Conservation (phyloP, 2,329 filamentous ascomycete species). For the Calonectria pauciramosa region DNA sequence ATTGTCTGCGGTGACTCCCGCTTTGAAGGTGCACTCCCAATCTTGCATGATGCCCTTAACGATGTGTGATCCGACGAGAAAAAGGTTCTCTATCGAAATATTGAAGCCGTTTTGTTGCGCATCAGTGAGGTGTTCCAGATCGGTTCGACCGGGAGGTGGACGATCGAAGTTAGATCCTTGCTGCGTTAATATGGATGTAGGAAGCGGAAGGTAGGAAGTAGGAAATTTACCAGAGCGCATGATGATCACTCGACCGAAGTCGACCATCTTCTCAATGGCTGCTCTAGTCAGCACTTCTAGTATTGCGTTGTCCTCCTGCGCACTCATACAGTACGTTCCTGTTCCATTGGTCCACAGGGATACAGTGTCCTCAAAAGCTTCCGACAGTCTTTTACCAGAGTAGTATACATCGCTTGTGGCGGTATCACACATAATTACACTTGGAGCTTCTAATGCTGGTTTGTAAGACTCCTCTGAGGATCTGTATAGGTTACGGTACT, state of each 20-base stretch:
- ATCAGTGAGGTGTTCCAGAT: constrained; percentile 71
- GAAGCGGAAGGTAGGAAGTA: background rate
- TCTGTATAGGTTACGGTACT: constrained; percentile 69
- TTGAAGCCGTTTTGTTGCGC: constrained; percentile 74
- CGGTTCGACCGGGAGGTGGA: constrained; percentile 69
- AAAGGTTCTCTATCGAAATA: constrained; percentile 76
- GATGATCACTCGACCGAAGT: constrained; percentile 76
- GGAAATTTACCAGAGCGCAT: constrained; percentile 68
- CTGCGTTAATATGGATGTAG: background rate
- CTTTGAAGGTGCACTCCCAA: constrained; percentile 72
- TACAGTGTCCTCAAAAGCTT: constrained; percentile 76
- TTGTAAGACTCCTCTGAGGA: constrained; percentile 55
- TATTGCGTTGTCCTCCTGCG: constrained; percentile 80
- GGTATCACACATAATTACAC: constrained; percentile 74
- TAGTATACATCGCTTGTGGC: constrained; percentile 82
- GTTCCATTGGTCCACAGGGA: constrained; percentile 76
- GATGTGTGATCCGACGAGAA: constrained; percentile 74
- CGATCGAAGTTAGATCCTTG: constrained; percentile 78
- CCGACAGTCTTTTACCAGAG: constrained; percentile 70
- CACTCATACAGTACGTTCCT: constrained; percentile 77
- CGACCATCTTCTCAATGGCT: constrained; percentile 68
- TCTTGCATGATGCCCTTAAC: constrained; percentile 72
- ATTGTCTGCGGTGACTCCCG: constrained; percentile 71
- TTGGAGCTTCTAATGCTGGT: constrained; percentile 62
- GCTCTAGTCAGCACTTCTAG: constrained; percentile 75